phyloP scores from a whole-genome alignment of 371 early-diverging fungal species.

The Funneliformis caledonium region DNA sequence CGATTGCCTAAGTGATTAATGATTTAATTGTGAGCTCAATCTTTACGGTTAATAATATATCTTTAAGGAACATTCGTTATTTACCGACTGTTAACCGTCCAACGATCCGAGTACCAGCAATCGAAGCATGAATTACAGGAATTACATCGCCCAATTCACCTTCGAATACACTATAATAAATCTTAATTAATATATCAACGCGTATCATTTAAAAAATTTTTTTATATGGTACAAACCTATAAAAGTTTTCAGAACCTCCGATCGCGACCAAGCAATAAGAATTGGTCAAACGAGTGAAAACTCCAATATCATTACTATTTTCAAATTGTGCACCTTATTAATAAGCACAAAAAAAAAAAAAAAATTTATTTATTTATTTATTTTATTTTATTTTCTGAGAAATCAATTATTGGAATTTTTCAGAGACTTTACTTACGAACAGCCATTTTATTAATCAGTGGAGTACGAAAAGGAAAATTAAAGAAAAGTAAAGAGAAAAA shows the following conservation, averaged over 20 bases:
- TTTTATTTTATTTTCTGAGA: too few species aligned
- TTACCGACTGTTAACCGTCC: conserved; percentile 94
- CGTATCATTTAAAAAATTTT: conserved; percentile 8
- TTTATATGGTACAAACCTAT: conserved; percentile 66
- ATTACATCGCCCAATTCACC: conserved; percentile 94
- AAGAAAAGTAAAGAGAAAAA: too few species aligned
- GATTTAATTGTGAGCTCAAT: not conserved
- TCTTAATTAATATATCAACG: not conserved
- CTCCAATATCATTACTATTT: conserved; percentile 99
- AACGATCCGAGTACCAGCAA: conserved; percentile 98
- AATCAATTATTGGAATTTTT: too few species aligned
- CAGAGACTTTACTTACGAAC: too few species aligned
- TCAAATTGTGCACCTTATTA: conserved; percentile 94
- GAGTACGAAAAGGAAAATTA: too few species aligned
- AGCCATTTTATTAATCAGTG: too few species aligned
- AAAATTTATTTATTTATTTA: too few species aligned
- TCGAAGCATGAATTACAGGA: conserved; percentile 99
- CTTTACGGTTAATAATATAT: not conserved
- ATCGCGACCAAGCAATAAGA: conserved; percentile 98
- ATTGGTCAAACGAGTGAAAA: conserved; percentile 98
- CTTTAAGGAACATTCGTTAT: not conserved
- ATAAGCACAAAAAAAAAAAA: too few species aligned
- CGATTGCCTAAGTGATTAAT: conserved; percentile 70
- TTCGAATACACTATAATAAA: conserved; percentile 82
- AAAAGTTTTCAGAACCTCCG: conserved; percentile 98